phyloP scores from a whole-genome alignment of 75 land plant species.

The Picea glauca region DNA sequence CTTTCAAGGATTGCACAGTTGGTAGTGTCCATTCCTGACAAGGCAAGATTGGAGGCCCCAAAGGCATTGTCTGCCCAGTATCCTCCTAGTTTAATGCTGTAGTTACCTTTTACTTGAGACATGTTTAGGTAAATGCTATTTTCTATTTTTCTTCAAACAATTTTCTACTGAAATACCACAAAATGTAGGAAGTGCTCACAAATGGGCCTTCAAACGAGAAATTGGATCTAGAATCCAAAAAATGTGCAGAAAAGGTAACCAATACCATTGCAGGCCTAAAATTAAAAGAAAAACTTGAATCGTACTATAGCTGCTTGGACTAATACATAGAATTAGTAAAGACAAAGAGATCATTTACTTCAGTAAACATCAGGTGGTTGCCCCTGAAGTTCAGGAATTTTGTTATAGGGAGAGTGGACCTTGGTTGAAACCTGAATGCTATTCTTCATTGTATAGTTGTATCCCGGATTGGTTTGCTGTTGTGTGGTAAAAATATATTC shows the following conservation, averaged over 20 bases:
- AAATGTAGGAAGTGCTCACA: not conserved
- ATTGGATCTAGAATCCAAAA: not conserved
- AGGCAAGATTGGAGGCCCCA: conserved; percentile 48
- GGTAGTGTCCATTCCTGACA: conserved; percentile 88
- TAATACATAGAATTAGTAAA: too few species aligned
- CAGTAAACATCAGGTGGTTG: too few species aligned
- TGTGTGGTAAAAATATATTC: not conserved
- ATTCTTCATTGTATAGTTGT: too few species aligned
- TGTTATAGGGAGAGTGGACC: too few species aligned
- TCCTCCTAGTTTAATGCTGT: conserved; percentile 32
- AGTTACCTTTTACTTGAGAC: not conserved
- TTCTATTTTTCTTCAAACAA: not conserved
- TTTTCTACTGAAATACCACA: too few species aligned
- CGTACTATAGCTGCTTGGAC: too few species aligned
- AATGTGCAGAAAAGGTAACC: not conserved
- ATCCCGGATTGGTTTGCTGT: too few species aligned
- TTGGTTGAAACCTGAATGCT: too few species aligned
- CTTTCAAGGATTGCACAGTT: conserved; percentile 64
- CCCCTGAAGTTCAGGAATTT: too few species aligned
- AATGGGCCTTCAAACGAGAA: not conserved
- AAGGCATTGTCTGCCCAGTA: conserved; percentile 71
- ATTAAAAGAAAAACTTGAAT: too few species aligned
- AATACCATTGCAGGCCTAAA: not conserved
- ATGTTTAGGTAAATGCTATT: not conserved
- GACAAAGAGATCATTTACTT: too few species aligned